Conservation (phyloP, 768 basidiomycete species). For the Amylocystis lapponica region DNA sequence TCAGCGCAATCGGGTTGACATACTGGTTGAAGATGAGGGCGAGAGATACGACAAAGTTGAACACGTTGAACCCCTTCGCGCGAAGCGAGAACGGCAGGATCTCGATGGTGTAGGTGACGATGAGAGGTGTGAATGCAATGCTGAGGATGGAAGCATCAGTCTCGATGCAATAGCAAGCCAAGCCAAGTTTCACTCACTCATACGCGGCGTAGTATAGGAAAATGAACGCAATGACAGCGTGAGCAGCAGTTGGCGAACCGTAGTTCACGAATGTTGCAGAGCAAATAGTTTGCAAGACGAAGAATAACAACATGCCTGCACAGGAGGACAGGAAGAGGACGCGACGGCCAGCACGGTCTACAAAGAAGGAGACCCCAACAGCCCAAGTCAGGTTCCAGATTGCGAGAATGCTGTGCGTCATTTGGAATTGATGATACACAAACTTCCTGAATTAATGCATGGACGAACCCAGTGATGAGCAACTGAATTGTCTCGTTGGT, state of each 20-base stretch:
- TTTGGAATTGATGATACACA: too few relatives aligned
- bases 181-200: slow-evolving; percentile 41
- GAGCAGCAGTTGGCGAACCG: slow-evolving; percentile 39
- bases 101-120: slow-evolving; percentile 84
- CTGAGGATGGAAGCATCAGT: slow-evolving; percentile 23
- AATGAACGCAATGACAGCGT: slow-evolving; percentile 77
- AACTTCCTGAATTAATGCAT: neutral
- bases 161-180: neutral
- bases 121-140: slow-evolving; percentile 80
- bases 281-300: slow-evolving; percentile 62
- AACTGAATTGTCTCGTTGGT: slow-evolving; percentile 57
- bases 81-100: slow-evolving; percentile 80
- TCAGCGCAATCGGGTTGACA: slow-evolving; percentile 76
- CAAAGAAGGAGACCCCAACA: slow-evolving; percentile 47
- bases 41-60: slow-evolving; percentile 72
- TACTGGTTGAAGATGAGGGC: slow-evolving; percentile 89
- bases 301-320: slow-evolving; percentile 58
- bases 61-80: slow-evolving; percentile 81
- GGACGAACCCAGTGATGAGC: slow-evolving; percentile 61
- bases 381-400: slow-evolving; percentile 76
- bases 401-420: slow-evolving; percentile 49
- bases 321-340: slow-evolving; percentile 59
- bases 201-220: slow-evolving; percentile 79
- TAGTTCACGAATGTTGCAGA: slow-evolving; percentile 50
- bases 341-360: slow-evolving; percentile 67